Conservation (phyloP, 108 stramenopile species). For the Nannochloropsis salina region DNA sequence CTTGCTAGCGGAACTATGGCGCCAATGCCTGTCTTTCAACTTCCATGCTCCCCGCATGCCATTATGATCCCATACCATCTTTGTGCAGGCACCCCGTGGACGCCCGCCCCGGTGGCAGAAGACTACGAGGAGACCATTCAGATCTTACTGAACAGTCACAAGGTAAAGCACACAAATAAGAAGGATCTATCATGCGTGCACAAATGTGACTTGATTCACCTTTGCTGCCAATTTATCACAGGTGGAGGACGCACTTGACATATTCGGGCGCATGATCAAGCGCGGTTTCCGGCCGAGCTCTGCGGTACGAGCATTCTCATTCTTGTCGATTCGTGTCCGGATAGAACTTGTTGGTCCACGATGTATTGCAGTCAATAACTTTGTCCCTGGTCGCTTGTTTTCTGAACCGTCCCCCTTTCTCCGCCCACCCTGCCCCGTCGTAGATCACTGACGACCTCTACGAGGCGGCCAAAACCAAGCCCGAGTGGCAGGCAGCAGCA, state of each 20-base stretch:
- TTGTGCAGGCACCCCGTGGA: background rate
- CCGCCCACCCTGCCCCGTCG: background rate
- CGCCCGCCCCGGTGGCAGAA: background rate
- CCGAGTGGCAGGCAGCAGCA: conserved; percentile 14
- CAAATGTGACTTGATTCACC: background rate
- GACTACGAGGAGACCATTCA: conserved; percentile 18
- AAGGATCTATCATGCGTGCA: background rate
- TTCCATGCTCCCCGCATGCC: no score
- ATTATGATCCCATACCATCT: no score
- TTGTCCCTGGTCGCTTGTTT: background rate
- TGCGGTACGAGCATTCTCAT: background rate
- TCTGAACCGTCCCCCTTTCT: background rate
- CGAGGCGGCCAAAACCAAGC: background rate
- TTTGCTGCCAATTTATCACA: background rate
- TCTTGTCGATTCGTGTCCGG: background rate
- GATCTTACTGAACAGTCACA: background rate
- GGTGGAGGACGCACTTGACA: background rate
- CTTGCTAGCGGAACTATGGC: no score
- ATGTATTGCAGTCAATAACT: background rate
- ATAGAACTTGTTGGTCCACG: background rate
- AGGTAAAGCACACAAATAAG: background rate
- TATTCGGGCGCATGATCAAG: conserved; percentile 3
- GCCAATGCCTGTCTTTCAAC: no score
- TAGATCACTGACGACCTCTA: background rate
- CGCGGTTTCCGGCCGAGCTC: conserved; percentile 6